Base-by-base conservation (phyloP, 352 stramenopile genomes). In the Phytophthora sojae region DNA sequence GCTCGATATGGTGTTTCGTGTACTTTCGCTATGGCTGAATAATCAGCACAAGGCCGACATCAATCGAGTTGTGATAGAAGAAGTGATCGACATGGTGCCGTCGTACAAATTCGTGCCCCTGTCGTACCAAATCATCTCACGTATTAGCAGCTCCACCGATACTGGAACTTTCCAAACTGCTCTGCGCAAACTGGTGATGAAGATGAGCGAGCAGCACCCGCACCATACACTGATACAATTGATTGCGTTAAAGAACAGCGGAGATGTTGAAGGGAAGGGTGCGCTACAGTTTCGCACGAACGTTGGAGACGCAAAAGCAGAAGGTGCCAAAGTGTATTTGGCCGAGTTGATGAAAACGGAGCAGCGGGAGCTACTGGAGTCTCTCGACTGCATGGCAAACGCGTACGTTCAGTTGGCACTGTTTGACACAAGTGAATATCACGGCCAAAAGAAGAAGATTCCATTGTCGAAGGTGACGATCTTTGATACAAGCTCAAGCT, bases 61-160 rank as follows among this genome's bases (percentile, higher is more conserved):
- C 11, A 96, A 97, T 61, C 61, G 81, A 6, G 79, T 97, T n/a
- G 85, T 99, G 23, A 83, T 90, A 44, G 83, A 92, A 52, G 67
- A 89, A 1, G 77, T 98, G 4, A 77, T 94, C 23, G 75, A 89
- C 3, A 67, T 77, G 35, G 94, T 99, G 9, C 90, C 96, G 32
- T 98, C 91, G 14, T 99, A 98, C 86, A 98, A 98, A 69, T 98
- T 99, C 66, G 90, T 99, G 25, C 96, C 97, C 17, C 78, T 99
- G 9, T 98, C 93, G 17, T 99, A 99, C 73, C 98, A 99, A 83
- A 95, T 99, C 23, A 98, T 99, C 59, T 99, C 97, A 23, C 86
- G 97, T 0, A 92, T 99, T 21, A 97, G 92, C 35, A 86, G 71
- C 56, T 64, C 64, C 47, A 58, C 55, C 45, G 58, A 77, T 14